Evolutionary conservation across 2,329 filamentous ascomycete species (phyloP), one percentile per base, ranked within the genome.

Genomic region (Trichoderma sp.): DNA sequence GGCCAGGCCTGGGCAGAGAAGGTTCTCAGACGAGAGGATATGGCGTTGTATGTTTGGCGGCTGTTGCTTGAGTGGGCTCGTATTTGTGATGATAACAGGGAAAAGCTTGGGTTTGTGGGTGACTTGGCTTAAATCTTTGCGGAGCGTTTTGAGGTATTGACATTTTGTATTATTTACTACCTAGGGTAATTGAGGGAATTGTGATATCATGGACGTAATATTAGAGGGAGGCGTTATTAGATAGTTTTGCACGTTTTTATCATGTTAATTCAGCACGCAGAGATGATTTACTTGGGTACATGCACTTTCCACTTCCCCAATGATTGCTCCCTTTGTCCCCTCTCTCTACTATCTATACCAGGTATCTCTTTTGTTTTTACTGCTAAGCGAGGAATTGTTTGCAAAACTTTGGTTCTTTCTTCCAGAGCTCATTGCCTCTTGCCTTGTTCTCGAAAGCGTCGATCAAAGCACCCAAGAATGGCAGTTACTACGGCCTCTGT

Each of bases 21-120:
- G 82, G 91, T 71, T 71, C 85, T 93, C 18, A 84, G 92, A 71
- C 86, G 87, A 33, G 91, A 92, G 75, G 92, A 93, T 79, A 93
- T 93, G 90, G 84, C 87, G 76, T 84, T 94, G 8, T 94, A 94
- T 80, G 86, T 91, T 24, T 90, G 90, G 83, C 85, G 92, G 56
- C 78, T 94, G 76, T 82, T 91, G 53, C 83, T 91, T 53, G 90
- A 91, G 80, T 91, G 89, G 83, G 89, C 87, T 29, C 82, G 89
- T 41, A 83, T 91, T 21, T 86, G 83, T 71, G 87, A 87, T 74
- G 85, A 86, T 74, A 83, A 85, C 65, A 81, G 87, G 41, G 81
- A 87, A 8, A 82, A 78, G 21, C 79, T 89, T 16, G 87, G 83
- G 2, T 89, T 82, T 73, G 84, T 88, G 7, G 85, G 79, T 4